Percentiles rank a stretch among this genome's conserved stretches.
Conservation (phyloP, 2,329 filamentous ascomycete species). For the Alternaria angustiovoidea region DNA sequence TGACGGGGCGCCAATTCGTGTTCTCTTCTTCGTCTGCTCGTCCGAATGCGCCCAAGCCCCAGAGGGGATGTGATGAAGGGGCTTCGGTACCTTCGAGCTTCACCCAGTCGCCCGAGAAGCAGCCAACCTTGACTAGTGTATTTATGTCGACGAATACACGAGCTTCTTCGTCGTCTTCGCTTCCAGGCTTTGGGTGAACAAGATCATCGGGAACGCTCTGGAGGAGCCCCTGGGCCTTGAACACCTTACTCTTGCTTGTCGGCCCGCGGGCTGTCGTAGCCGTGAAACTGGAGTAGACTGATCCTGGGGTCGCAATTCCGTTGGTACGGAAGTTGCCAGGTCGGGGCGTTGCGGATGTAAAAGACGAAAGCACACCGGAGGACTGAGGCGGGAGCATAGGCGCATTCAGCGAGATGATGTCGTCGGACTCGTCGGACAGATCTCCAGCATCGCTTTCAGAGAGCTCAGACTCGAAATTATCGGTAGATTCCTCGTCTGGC, state of each 20-base stretch:
- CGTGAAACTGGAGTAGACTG: conserved; percentile 88
- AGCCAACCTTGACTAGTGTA: conserved; percentile 86
- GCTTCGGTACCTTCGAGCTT: conserved; percentile 80
- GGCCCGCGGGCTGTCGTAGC: conserved; percentile 78
- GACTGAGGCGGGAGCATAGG: conserved; percentile 80
- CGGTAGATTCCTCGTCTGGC: conserved; percentile 52
- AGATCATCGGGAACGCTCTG: conserved; percentile 76
- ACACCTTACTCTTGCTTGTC: conserved; percentile 76
- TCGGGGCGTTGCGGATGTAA: conserved; percentile 82
- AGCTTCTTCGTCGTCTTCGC: conserved; percentile 86
- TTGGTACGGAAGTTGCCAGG: conserved; percentile 74
- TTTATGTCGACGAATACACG: conserved; percentile 90
- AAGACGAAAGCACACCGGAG: conserved; percentile 79
- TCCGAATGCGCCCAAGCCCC: conserved; percentile 73
- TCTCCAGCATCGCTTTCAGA: conserved; percentile 75
- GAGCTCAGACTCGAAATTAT: conserved; percentile 63
- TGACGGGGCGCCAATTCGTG: conserved; percentile 80
- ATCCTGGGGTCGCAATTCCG: conserved; percentile 82
- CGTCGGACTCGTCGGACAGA: conserved; percentile 90
- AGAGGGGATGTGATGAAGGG: conserved; percentile 72
- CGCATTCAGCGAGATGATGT: conserved; percentile 88
- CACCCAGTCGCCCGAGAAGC: conserved; percentile 98
- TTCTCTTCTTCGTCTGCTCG: conserved; percentile 69
- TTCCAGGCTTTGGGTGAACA: conserved; percentile 81
- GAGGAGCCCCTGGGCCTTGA: conserved; percentile 82